These are phyloP conservation scores for Scedosporium apiospermum DNA, from an alignment of 2,329 filamentous ascomycete species.

Conservation along the genomic window DNA sequence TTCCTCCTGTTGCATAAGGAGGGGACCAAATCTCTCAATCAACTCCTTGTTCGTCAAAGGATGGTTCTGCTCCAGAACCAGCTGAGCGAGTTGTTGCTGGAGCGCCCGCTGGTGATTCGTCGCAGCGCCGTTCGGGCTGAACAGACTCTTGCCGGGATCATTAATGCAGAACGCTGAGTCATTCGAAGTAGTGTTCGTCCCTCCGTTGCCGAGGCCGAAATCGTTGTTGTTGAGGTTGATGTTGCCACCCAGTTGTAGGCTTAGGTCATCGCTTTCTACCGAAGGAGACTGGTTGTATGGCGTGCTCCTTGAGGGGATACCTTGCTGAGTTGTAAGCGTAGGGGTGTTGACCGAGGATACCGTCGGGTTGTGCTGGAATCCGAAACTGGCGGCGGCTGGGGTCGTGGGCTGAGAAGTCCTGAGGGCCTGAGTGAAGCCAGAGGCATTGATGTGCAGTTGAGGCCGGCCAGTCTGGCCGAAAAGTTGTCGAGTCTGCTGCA, in stretches of 20 bases:
- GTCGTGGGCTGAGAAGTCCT: constrained; percentile 81
- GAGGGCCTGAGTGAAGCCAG: constrained; percentile 66
- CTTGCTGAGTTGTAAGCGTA: constrained; percentile 71
- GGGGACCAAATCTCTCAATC: constrained; percentile 48
- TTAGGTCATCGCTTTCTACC: constrained; percentile 50
- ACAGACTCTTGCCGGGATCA: constrained; percentile 87
- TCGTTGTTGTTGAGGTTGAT: constrained; percentile 44
- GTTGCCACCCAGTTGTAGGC: constrained; percentile 52
- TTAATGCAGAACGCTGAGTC: constrained; percentile 61
- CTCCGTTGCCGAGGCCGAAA: constrained; percentile 40
- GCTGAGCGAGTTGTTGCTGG: constrained; percentile 59
- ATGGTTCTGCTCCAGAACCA: constrained; percentile 66
- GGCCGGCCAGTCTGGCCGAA: constrained; percentile 57
- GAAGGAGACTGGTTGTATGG: constrained; percentile 5
- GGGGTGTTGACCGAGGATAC: constrained; percentile 97
- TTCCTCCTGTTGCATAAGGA: constrained; percentile 65
- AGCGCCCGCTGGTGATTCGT: constrained; percentile 52
- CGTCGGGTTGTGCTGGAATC: constrained; percentile 84
- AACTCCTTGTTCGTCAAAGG: constrained; percentile 52
- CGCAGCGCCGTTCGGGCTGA: constrained; percentile 70
- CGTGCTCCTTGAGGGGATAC: constrained; percentile 14
- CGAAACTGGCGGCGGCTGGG: constrained; percentile 66
- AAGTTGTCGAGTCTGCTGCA: constrained; percentile 61
- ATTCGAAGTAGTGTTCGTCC: constrained; percentile 13
- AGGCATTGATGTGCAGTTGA: constrained; percentile 72